Evolutionary conservation across 108 stramenopile genomes (phyloP), one percentile per base, ranked within the genome.

Genomic region (Epithemia pelagica): DNA sequence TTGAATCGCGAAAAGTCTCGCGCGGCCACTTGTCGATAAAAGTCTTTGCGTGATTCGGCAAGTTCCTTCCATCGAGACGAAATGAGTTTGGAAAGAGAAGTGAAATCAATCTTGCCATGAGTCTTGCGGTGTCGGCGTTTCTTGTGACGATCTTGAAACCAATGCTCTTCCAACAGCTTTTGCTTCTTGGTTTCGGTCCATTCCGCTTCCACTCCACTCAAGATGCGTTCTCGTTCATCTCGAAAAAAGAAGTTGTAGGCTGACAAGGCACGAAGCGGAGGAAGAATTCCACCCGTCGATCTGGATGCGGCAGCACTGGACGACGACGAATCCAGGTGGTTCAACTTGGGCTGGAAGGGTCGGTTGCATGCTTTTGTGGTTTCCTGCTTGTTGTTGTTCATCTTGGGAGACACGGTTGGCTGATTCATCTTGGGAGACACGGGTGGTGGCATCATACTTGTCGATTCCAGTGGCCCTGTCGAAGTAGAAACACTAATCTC

Each of bases 1-100:
- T 75, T 69, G 62, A 69, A 76, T 8, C 75, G 69, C n/a, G 70
- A 65, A 59, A 58, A 52, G 37, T 76, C 75, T 23, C n/a, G 30
- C 15, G 64, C 61, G 25, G 75, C 69, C 0, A 76, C 52, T 29
- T 71, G 59, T 10, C 61, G 37, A 51, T 71, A 76, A 30, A 60
- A 65, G 30, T 70, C 57, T 51, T 76, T 76, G 30, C 57, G 28
- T 32, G 66, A 51, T 0, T 70, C 69, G 28, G 69, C 19, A 24
- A 70, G 55, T 28, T 66, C 65, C 33, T 58, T 70, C 84, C 84
- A 85, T 32, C 79, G 72, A 22, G 65, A 37, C 28, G 78, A 78
- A 60, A 85, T 79, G 57, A 77, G 68, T n/a, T 81, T 76, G 27
- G 81, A 80, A 23, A 85, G 73, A 28, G 78, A 76, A 27, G 80